Conservation (phyloP, 164 flowering plant genomes). For the Vitis vinifera region ASM3070453v1 NC_081810.1:1506001-1506500, state of each 20-base stretch:
- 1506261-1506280: conserved; percentile 21
- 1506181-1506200: conserved; percentile 3
- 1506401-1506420: conserved; percentile 14
- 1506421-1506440: conserved; percentile 37
- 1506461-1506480: conserved; percentile 27
- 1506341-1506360: not conserved
- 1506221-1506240: not conserved
- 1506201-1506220: not conserved
- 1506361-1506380: conserved; percentile 16
- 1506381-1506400: conserved; percentile 7
- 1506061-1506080: conserved; percentile 74
- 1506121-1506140: conserved; percentile 31
- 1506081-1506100: conserved; percentile 66
- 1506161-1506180: conserved; percentile 34
- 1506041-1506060: conserved; percentile 76
- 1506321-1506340: not conserved
- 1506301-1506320: not conserved
- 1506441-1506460: conserved; percentile 37
- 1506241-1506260: conserved; percentile 33
- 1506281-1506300: conserved; percentile 24
- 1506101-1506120: conserved; percentile 53
- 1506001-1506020: conserved; percentile 62
- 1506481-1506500: conserved; percentile 9
- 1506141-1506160: conserved; percentile 21
- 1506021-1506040: conserved; percentile 60